Conservation (phyloP, 352 stramenopile genomes). For the Pythium aristosporum region DNA sequence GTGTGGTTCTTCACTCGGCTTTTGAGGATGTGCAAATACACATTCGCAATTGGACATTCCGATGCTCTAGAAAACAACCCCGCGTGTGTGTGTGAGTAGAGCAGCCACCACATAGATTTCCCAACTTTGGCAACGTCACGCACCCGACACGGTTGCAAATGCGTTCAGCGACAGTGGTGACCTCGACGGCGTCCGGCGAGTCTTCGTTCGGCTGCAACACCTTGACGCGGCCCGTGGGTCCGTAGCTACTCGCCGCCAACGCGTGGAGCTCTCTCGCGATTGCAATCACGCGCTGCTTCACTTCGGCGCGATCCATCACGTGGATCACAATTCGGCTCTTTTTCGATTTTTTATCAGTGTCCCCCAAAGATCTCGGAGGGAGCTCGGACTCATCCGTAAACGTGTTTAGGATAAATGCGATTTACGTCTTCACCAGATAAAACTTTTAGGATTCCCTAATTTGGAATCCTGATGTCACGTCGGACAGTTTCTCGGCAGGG, state of each 20-base stretch:
- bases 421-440: too few relatives aligned
- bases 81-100: background rate
- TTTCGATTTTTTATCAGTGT: background rate
- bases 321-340: background rate
- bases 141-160: slow-evolving; percentile 46
- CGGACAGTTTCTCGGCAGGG: too few relatives aligned
- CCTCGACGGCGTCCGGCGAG: slow-evolving; percentile 38
- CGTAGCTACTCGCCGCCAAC: slow-evolving; percentile 43
- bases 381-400: too few relatives aligned
- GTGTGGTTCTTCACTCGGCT: slow-evolving; percentile 44
- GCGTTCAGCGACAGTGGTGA: slow-evolving; percentile 41
- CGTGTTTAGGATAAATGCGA: too few relatives aligned
- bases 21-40: slow-evolving; percentile 59
- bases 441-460: too few relatives aligned
- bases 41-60: slow-evolving; percentile 47
- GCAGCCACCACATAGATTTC: background rate
- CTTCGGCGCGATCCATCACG: slow-evolving; percentile 23
- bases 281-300: slow-evolving; percentile 32
- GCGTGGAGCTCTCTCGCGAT: slow-evolving; percentile 33
- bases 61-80: slow-evolving; percentile 2
- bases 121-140: background rate
- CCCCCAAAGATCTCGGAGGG: slow-evolving; percentile 14
- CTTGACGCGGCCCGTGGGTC: slow-evolving; percentile 38
- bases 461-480: too few relatives aligned
- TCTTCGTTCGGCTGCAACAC: slow-evolving; percentile 48